Evolutionary conservation across 306 rosid species (phyloP).

Genomic region (Castanea sativa): DNA sequence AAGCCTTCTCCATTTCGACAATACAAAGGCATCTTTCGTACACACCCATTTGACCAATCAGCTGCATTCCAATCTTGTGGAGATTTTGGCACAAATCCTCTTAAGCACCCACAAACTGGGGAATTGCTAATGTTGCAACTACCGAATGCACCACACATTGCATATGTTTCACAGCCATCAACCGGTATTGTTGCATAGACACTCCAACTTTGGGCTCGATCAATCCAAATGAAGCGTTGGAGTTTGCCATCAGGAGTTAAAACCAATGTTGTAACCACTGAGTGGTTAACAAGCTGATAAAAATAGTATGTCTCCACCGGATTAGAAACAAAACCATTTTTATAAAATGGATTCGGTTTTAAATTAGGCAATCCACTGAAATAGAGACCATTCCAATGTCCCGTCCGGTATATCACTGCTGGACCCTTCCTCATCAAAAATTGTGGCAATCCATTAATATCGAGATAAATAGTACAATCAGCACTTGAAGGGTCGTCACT

Average conservation of each 20-base stretch:
- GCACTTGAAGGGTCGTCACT: slow-evolving; percentile 43
- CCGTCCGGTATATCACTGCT: neutral
- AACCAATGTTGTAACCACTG: slow-evolving; percentile 12
- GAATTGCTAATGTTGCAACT: no score
- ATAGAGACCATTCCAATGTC: slow-evolving; percentile 25
- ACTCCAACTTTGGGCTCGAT: slow-evolving; percentile 2
- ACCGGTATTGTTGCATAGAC: no score
- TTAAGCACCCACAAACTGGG: no score
- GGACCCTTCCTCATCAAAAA: no score
- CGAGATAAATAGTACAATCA: neutral
- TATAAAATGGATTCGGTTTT: neutral
- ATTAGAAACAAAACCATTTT: slow-evolving; percentile 2
- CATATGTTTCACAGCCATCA: no score
- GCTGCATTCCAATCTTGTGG: no score
- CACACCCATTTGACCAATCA: no score
- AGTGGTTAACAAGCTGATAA: neutral
- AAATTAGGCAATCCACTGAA: slow-evolving; percentile 9
- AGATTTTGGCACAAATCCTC: no score
- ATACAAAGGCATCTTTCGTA: no score
- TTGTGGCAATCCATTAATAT: no score
- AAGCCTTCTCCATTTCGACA: no score
- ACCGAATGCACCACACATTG: no score
- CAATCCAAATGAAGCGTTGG: slow-evolving; percentile 25
- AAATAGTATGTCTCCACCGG: slow-evolving; percentile 2
- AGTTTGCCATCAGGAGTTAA: neutral